phyloP scores from a whole-genome alignment of 2,329 filamentous ascomycete genomes.

The Cytospora leucostoma region DNA sequence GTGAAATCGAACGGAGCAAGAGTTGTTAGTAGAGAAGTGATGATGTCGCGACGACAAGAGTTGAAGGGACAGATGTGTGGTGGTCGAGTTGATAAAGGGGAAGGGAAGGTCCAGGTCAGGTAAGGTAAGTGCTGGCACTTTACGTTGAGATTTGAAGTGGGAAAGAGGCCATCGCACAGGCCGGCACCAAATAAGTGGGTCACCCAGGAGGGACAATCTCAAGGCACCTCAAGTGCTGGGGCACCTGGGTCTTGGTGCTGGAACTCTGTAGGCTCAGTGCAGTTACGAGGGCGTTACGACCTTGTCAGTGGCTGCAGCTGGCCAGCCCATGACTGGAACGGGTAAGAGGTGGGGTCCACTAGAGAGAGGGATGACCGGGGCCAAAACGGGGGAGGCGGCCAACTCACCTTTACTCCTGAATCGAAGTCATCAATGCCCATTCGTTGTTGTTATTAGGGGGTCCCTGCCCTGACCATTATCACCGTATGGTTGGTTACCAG shows the following conservation, averaged over 20 bases:
- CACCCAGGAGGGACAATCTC: constrained; percentile 6
- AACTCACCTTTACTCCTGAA: background rate
- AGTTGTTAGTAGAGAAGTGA: constrained; percentile 16
- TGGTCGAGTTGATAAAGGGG: constrained; percentile 28
- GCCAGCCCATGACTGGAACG: constrained; percentile 26
- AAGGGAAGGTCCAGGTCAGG: constrained; percentile 16
- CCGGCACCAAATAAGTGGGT: constrained; percentile 25
- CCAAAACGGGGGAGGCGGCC: background rate
- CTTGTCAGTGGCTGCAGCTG: constrained; percentile 20
- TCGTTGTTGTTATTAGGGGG: background rate
- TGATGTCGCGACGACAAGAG: constrained; percentile 26
- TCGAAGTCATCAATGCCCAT: background rate
- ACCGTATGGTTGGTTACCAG: too few species aligned
- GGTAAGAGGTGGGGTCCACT: constrained; percentile 23
- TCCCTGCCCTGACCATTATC: too few species aligned
- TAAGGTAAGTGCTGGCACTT: constrained; percentile 25
- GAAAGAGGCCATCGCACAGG: constrained; percentile 29
- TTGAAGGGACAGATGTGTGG: constrained; percentile 25
- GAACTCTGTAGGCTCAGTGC: background rate
- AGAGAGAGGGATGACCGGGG: constrained; percentile 8
- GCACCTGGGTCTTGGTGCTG: too few species aligned
- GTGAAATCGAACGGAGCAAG: constrained; percentile 25
- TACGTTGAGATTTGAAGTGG: constrained; percentile 28
- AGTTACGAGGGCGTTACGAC: constrained; percentile 16
- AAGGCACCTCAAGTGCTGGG: background rate